Evolutionary conservation across 1,139 yeast genomes (phyloP).

Genomic region (Blastobotrys malaysiensis): DNA sequence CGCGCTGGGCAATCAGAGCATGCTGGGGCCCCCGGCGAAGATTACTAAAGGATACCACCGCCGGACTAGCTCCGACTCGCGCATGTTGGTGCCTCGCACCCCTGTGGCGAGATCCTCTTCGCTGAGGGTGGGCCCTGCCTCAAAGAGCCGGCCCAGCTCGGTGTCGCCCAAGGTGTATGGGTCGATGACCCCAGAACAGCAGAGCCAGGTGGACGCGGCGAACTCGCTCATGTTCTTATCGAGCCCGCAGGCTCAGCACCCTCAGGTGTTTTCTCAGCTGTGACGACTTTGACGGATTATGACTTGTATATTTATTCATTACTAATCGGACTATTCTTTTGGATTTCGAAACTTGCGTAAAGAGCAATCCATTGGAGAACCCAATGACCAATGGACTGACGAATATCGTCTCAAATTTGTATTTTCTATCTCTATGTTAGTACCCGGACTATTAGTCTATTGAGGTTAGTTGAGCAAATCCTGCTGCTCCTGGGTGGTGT

Average conservation of each 20-base stretch:
- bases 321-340: background rate
- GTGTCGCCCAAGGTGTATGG: background rate
- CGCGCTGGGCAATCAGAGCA: background rate
- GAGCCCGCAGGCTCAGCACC: conserved; percentile 31
- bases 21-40: background rate
- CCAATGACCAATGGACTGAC: no score
- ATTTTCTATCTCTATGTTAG: no score
- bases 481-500: conserved; percentile 47
- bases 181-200: background rate
- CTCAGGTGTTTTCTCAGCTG: background rate
- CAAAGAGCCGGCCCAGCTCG: background rate
- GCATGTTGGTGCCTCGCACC: background rate
- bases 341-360: no score
- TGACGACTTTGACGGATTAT: conserved; percentile 1
- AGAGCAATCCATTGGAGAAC: no score
- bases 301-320: background rate
- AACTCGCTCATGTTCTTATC: conserved; percentile 44
- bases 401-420: no score
- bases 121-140: background rate
- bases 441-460: no score
- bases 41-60: conserved; percentile 3
- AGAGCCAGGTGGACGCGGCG: conserved; percentile 41
- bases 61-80: conserved; percentile 11
- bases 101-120: background rate
- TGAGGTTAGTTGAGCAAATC: conserved; percentile 14